Percentiles rank a stretch among this genome's conserved stretches.
Conservation (phyloP, 2,329 filamentous ascomycete species). For the Orbilia ellipsospora region DNA sequence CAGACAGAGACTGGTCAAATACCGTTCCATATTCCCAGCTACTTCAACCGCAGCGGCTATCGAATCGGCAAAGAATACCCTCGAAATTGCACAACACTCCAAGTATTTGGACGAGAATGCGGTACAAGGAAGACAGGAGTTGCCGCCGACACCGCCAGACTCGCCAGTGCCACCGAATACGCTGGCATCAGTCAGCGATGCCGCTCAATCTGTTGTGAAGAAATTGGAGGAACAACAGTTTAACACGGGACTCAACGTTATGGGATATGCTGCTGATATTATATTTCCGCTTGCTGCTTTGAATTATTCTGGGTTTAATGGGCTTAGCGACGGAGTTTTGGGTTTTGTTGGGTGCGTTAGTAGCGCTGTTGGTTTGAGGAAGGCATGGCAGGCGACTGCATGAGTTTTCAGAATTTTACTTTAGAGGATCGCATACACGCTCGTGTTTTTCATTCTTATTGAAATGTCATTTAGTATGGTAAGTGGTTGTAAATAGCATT, state of each 20-base stretch:
- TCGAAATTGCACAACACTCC: neutral
- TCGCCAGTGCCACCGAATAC: constrained; percentile 31
- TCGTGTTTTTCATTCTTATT: neutral
- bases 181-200: constrained; percentile 34
- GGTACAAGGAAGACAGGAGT: constrained; percentile 3
- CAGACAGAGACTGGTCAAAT: constrained; percentile 26
- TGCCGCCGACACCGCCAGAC: constrained; percentile 46
- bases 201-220: constrained; percentile 35
- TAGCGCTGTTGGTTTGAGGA: constrained; percentile 48
- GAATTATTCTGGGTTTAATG: constrained; percentile 40
- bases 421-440: neutral
- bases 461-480: neutral
- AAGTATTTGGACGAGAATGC: neutral
- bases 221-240: constrained; percentile 31
- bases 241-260: constrained; percentile 32
- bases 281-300: constrained; percentile 48
- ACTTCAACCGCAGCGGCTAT: neutral
- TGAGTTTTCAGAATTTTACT: constrained; percentile 2
- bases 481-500: constrained; percentile 1
- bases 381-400: constrained; percentile 49
- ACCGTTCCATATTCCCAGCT: constrained; percentile 33
- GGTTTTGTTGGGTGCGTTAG: constrained; percentile 52
- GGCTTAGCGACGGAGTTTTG: constrained; percentile 44
- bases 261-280: constrained; percentile 28
- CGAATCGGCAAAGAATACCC: constrained; percentile 1